These are phyloP conservation scores for Exophiala viscosa DNA, from an alignment of 2,329 filamentous ascomycete species.

Conservation along the genomic window DNA sequence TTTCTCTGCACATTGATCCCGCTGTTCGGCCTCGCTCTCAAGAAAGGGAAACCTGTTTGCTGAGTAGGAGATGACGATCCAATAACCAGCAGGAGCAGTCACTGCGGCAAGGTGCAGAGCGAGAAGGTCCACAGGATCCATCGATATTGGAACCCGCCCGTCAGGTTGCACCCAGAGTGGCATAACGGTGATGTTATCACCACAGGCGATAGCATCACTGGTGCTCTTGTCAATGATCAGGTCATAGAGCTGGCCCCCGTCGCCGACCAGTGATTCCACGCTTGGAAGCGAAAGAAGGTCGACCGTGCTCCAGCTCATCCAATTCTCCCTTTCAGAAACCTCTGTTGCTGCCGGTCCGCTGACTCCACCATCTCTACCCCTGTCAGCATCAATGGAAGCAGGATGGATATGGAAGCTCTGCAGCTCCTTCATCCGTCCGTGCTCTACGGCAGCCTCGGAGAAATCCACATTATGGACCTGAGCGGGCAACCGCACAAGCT, in stretches of 20 bases:
- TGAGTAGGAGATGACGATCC: constrained; percentile 8
- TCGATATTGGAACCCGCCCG: neutral
- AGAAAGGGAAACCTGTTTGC: constrained; percentile 6
- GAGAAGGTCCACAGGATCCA: constrained; percentile 1
- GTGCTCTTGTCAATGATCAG: constrained; percentile 14
- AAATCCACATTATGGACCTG: constrained; percentile 11
- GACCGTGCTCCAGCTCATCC: constrained; percentile 3
- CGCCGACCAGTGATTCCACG: neutral
- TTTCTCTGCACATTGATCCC: neutral
- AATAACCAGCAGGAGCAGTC: neutral
- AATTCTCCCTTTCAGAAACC: neutral
- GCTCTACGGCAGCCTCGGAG: neutral
- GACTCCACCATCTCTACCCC: too few species aligned
- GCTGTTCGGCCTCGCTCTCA: neutral
- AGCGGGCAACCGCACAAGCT: neutral
- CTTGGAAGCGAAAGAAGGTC: constrained; percentile 3
- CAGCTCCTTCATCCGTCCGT: neutral
- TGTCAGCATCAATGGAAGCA: neutral
- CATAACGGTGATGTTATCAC: constrained; percentile 1
- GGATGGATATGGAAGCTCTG: neutral
- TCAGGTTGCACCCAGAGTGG: neutral
- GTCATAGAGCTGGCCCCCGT: neutral
- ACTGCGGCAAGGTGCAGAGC: constrained; percentile 7
- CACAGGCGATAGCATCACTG: constrained; percentile 13
- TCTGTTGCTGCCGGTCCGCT: too few species aligned